Evolutionary conservation across 2,329 filamentous ascomycete species (phyloP).

Genomic region (Colletotrichum salicis): DNA sequence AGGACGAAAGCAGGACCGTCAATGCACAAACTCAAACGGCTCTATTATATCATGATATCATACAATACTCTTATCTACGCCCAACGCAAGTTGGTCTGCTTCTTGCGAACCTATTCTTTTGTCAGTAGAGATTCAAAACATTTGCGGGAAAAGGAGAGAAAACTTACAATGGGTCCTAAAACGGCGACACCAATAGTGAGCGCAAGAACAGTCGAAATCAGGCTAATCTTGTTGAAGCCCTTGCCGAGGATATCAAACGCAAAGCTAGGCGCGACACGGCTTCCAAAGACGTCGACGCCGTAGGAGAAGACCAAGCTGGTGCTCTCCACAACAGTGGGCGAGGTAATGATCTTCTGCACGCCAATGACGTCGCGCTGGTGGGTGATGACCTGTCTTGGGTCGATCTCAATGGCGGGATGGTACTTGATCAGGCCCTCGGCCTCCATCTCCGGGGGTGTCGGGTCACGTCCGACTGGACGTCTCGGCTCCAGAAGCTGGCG

Average conservation of each 20-base stretch:
- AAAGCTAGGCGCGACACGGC: slow-evolving; percentile 85
- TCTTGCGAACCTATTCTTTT: slow-evolving; percentile 62
- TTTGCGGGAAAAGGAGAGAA: neutral
- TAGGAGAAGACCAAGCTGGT: slow-evolving; percentile 91
- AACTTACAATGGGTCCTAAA: slow-evolving; percentile 84
- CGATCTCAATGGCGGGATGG: slow-evolving; percentile 80
- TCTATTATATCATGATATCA: slow-evolving; percentile 29
- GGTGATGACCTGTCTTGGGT: slow-evolving; percentile 81
- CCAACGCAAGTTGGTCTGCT: slow-evolving; percentile 76
- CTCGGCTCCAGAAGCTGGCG: slow-evolving; percentile 84
- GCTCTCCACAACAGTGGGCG: slow-evolving; percentile 86
- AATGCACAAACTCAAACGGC: slow-evolving; percentile 6
- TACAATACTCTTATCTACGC: slow-evolving; percentile 33
- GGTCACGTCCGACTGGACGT: slow-evolving; percentile 85
- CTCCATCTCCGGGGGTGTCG: slow-evolving; percentile 80
- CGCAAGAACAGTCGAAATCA: slow-evolving; percentile 85
- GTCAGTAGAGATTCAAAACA: slow-evolving; percentile 45
- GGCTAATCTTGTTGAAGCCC: slow-evolving; percentile 90
- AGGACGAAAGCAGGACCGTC: neutral
- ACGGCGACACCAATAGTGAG: slow-evolving; percentile 80
- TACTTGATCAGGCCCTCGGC: slow-evolving; percentile 84
- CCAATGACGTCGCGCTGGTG: slow-evolving; percentile 86
- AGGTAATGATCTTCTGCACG: slow-evolving; percentile 76
- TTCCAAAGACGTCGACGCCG: slow-evolving; percentile 89
- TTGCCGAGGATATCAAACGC: slow-evolving; percentile 93